phyloP scores from a whole-genome alignment of 176 grass and related monocot species.

The Tillandsia fasciculata region DNA sequence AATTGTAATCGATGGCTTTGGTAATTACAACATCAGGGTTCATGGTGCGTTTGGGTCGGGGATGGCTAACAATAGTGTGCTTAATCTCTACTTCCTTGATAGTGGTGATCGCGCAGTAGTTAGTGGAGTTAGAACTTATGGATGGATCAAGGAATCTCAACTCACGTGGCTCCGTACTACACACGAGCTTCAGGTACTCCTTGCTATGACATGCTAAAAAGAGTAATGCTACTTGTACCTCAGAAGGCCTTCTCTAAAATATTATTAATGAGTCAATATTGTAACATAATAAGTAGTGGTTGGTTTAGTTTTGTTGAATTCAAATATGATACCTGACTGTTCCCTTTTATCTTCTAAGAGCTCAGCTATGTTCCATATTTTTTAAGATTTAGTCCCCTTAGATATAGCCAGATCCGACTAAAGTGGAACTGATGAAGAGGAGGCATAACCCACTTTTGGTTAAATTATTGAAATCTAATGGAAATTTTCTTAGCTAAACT shows the following conservation, averaged over 20 bases:
- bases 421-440: not conserved
- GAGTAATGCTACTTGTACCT: too few species aligned
- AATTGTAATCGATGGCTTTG: conserved; percentile 69
- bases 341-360: not conserved
- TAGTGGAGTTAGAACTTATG: conserved; percentile 59
- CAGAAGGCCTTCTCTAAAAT: too few species aligned
- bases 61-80: conserved; percentile 59
- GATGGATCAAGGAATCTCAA: conserved; percentile 90
- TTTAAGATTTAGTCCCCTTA: not conserved
- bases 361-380: not conserved
- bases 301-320: not conserved
- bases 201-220: not conserved
- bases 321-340: not conserved
- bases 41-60: conserved; percentile 52
- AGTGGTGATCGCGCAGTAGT: conserved; percentile 70
- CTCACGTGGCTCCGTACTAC: conserved; percentile 54
- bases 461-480: not conserved
- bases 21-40: conserved; percentile 70
- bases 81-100: conserved; percentile 90
- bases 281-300: not conserved
- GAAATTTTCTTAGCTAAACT: too few species aligned
- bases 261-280: not conserved
- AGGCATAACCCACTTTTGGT: not conserved
- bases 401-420: not conserved
- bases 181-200: conserved; percentile 45